Conservation (phyloP, 192 early-diverging fungal species). For the Linnemannia zychae region DNA sequence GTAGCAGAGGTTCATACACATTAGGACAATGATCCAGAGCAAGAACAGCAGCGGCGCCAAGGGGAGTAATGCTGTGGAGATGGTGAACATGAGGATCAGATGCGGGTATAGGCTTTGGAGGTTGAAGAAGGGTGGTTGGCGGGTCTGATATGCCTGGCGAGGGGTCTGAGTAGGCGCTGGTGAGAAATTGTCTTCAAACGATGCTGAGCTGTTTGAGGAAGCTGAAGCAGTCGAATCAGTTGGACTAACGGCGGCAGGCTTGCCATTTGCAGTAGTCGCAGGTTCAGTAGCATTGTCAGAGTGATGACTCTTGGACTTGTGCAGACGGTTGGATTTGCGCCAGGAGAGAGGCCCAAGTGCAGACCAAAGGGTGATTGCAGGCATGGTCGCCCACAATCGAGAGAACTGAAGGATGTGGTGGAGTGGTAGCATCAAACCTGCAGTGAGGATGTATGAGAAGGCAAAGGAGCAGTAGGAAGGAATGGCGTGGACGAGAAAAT, state of each 20-base stretch:
- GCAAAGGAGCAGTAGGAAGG: slow-evolving; percentile 47
- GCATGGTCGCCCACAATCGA: slow-evolving; percentile 27
- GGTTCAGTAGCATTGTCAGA: neutral
- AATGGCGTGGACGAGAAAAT: slow-evolving; percentile 30
- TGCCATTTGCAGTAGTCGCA: too few species aligned
- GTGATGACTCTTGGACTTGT: slow-evolving; percentile 6
- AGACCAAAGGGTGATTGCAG: slow-evolving; percentile 33
- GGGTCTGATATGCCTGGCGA: slow-evolving; percentile 35
- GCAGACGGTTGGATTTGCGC: slow-evolving; percentile 18
- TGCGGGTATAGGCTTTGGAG: slow-evolving; percentile 41
- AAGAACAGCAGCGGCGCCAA: slow-evolving; percentile 24
- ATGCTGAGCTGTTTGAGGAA: neutral
- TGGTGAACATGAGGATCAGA: slow-evolving; percentile 19
- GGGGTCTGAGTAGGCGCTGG: slow-evolving; percentile 34
- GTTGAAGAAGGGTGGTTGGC: slow-evolving; percentile 31
- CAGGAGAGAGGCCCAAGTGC: slow-evolving; percentile 30
- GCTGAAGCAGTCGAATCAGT: neutral
- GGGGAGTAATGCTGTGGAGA: slow-evolving; percentile 23
- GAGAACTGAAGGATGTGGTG: slow-evolving; percentile 35
- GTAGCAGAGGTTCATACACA: slow-evolving; percentile 21
- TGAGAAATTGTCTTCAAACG: slow-evolving; percentile 32
- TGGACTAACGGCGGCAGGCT: neutral
- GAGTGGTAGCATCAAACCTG: slow-evolving; percentile 17
- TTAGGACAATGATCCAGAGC: slow-evolving; percentile 24
- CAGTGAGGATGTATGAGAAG: slow-evolving; percentile 16